Evolutionary conservation across 2,329 filamentous ascomycete species (phyloP).

Genomic region (Drechslerella coelobrocha): DNA sequence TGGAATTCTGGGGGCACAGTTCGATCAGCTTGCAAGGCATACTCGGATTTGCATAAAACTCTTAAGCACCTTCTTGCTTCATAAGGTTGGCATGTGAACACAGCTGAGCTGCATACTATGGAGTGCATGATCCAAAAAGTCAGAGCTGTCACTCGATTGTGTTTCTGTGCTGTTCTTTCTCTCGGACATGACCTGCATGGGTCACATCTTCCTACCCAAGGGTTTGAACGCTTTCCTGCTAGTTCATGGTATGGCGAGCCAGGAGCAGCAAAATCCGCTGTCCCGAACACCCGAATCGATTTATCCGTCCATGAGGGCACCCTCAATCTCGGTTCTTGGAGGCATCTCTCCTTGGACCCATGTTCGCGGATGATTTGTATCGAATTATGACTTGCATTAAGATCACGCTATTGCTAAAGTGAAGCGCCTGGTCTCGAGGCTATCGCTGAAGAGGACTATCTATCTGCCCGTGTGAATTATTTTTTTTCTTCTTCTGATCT

Average conservation of each 20-base stretch:
- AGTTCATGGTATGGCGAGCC: not conserved
- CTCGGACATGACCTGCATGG: not conserved
- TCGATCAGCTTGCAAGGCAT: not conserved
- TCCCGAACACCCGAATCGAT: slow-evolving; percentile 7
- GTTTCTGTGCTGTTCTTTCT: not conserved
- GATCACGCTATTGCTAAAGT: too few species aligned
- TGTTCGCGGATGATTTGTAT: slow-evolving; percentile 21
- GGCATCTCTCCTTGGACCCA: too few species aligned
- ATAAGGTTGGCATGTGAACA: not conserved
- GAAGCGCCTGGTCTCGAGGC: too few species aligned
- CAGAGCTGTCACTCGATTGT: not conserved
- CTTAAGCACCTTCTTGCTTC: not conserved
- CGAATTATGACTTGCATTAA: slow-evolving; percentile 37
- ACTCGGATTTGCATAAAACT: not conserved
- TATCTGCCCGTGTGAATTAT: not conserved
- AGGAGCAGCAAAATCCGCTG: not conserved
- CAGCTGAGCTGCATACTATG: not conserved
- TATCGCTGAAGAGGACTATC: not conserved
- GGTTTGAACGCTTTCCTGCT: not conserved
- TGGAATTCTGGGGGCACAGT: too few species aligned
- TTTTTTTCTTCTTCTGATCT: too few species aligned
- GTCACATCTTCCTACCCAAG: not conserved
- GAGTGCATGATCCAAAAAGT: not conserved
- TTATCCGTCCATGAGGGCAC: slow-evolving; percentile 36
- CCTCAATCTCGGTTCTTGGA: slow-evolving; percentile 47